Base-by-base conservation (phyloP, 192 early-diverging fungal species). In the Umbelopsis sp. region DNA sequence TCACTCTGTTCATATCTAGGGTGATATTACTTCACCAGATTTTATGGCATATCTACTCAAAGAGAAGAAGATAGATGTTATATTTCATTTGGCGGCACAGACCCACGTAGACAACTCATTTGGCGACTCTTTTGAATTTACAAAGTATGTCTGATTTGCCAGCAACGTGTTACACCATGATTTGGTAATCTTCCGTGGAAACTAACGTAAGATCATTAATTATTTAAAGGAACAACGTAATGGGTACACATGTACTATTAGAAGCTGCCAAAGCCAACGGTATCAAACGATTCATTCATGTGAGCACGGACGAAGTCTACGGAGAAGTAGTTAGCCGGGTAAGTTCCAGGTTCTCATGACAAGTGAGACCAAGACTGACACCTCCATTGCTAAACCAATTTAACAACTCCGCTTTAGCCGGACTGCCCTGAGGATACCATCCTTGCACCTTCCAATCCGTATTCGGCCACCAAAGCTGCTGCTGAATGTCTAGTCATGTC, bases 81-180 rank as follows among this genome's bases (percentile, higher is more conserved):
- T 94, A 30, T 79, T 91, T 55, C 93, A 94, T 74, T 82, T 94
- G 49, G 93, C 93, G 1, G 91, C 93, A 41, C 93, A 94, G 74
- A 88, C 90, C 7, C 90, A 92, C 73, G 93, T 94, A 6, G 91
- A 94, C 76, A 92, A 92, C 74, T 94, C 93, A 30, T 94, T 94
- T 82, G 90, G 89, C 9, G 85, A 92, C 71, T 93, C 93, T 9
- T 87, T 91, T 51, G 90, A 90, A 61, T 94, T 93, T 61, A 93
- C 91, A 5, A 76, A 78, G 78, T 79, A 75, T n/a, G 58, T 69
- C 48, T 18, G 68, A 49, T 35, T 16, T 25, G 2, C 15, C 45
- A 16, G 30, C 15, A 11, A 2, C 23, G 37, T 53, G 35, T 35
- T 27, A 70, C 48, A 52, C 66, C 13, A 68, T 20, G 27, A 45